phyloP scores from a whole-genome alignment of 2,329 filamentous ascomycete species.

The Tolypocladium cylindrosporum region DNA sequence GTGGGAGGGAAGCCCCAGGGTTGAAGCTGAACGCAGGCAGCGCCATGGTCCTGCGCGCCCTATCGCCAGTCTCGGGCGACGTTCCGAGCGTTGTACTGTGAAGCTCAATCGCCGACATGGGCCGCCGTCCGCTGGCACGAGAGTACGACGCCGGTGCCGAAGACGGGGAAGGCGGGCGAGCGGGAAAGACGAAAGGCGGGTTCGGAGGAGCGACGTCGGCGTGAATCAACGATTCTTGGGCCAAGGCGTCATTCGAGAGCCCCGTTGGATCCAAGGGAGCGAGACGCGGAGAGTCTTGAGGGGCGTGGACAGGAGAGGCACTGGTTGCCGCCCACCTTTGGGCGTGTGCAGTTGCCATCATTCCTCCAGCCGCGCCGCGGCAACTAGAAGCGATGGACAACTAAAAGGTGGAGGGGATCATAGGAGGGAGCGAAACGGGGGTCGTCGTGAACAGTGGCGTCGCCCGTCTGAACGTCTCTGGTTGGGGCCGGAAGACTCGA shows the following conservation, averaged over 20 bases:
- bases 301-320: constrained; percentile 13
- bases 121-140: constrained; percentile 38
- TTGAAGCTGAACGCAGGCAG: constrained; percentile 49
- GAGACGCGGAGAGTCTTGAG: constrained; percentile 14
- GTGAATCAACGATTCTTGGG: constrained; percentile 3
- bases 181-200: constrained; percentile 55
- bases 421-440: constrained; percentile 16
- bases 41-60: constrained; percentile 23
- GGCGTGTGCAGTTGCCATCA: constrained; percentile 31
- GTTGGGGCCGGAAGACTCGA: neutral
- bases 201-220: constrained; percentile 40
- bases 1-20: constrained; percentile 29
- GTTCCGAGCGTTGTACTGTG: constrained; percentile 21
- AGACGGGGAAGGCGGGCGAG: constrained; percentile 30
- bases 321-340: constrained; percentile 24
- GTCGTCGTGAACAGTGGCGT: neutral
- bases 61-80: constrained; percentile 18
- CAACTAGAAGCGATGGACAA: constrained; percentile 32
- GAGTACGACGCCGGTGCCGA: constrained; percentile 38
- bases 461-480: neutral
- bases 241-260: neutral
- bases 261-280: constrained; percentile 9
- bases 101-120: constrained; percentile 42
- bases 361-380: constrained; percentile 38
- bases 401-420: constrained; percentile 27